Evolutionary conservation across 306 rosid species (phyloP).

Genomic region (Cicer judaicum): DNA sequence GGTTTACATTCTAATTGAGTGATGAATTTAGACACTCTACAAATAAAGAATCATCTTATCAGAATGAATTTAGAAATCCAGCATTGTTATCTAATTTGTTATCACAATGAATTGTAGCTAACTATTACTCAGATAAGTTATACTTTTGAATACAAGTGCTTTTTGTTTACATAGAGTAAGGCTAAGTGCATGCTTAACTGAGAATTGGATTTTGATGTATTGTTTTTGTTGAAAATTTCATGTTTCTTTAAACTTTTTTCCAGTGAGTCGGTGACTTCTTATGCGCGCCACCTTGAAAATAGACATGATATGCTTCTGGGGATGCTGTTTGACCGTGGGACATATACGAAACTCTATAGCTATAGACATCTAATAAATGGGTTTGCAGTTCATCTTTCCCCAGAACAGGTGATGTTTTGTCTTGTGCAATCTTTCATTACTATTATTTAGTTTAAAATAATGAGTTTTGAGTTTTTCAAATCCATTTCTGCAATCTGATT

Average conservation of each 20-base stretch:
- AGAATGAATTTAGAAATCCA: not conserved
- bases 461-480: constrained; percentile 21
- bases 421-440: constrained; percentile 29
- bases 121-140: not conserved
- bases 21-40: constrained; percentile 14
- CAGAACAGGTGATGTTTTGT: constrained; percentile 84
- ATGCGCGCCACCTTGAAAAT: constrained; percentile 86
- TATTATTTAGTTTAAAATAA: constrained; percentile 1
- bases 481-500: constrained; percentile 47
- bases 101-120: not conserved
- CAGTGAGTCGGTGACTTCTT: constrained; percentile 80
- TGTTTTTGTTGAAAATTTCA: constrained; percentile 9
- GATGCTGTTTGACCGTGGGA: constrained; percentile 78
- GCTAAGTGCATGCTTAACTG: constrained; percentile 1
- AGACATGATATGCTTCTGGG: constrained; percentile 97
- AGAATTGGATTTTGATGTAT: constrained; percentile 25
- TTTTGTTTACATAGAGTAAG: not conserved
- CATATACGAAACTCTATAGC: constrained; percentile 84
- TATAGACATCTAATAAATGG: constrained; percentile 95
- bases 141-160: not conserved
- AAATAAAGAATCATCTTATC: not conserved
- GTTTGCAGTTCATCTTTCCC: constrained; percentile 87
- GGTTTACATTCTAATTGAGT: constrained; percentile 17
- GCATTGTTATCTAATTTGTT: not conserved
- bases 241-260: constrained; percentile 41